Evolutionary conservation across 2,329 filamentous ascomycete species (phyloP).

Genomic region (Alternaria sp.): DNA sequence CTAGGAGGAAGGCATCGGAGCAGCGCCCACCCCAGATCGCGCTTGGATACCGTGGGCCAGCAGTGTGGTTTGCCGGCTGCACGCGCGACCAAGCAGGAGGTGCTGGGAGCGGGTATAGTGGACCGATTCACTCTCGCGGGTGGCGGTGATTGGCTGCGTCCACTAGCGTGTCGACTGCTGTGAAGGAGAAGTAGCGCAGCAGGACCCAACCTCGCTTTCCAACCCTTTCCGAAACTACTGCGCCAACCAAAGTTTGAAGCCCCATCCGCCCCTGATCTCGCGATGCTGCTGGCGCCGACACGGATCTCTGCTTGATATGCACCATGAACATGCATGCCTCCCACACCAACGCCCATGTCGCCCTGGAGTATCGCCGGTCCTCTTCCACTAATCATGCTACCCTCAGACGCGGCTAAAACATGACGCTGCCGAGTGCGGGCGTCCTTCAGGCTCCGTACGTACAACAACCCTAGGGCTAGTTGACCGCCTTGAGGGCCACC

Average conservation of each 20-base stretch:
- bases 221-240: constrained; percentile 43
- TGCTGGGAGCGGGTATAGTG: constrained; percentile 33
- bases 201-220: constrained; percentile 26
- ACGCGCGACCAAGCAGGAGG: constrained; percentile 38
- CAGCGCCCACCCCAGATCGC: constrained; percentile 44
- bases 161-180: constrained; percentile 8
- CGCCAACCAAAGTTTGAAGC: constrained; percentile 40
- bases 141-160: constrained; percentile 17
- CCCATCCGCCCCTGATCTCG: constrained; percentile 36
- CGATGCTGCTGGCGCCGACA: constrained; percentile 27
- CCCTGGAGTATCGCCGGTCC: constrained; percentile 28
- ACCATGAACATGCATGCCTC: constrained; percentile 12
- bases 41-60: constrained; percentile 42
- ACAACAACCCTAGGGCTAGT: constrained; percentile 38
- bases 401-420: constrained; percentile 45
- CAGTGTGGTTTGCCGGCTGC: constrained; percentile 43
- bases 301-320: constrained; percentile 26
- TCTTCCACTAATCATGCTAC: constrained; percentile 32
- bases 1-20: constrained; percentile 15
- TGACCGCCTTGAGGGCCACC: constrained; percentile 45
- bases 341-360: constrained; percentile 17
- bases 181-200: constrained; percentile 27
- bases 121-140: constrained; percentile 16
- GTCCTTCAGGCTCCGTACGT: constrained; percentile 35
- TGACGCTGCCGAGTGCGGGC: constrained; percentile 29